These are phyloP conservation scores for Scortechinia acanthostroma DNA, from an alignment of 2,329 filamentous ascomycete species.

Conservation along the genomic window DNA sequence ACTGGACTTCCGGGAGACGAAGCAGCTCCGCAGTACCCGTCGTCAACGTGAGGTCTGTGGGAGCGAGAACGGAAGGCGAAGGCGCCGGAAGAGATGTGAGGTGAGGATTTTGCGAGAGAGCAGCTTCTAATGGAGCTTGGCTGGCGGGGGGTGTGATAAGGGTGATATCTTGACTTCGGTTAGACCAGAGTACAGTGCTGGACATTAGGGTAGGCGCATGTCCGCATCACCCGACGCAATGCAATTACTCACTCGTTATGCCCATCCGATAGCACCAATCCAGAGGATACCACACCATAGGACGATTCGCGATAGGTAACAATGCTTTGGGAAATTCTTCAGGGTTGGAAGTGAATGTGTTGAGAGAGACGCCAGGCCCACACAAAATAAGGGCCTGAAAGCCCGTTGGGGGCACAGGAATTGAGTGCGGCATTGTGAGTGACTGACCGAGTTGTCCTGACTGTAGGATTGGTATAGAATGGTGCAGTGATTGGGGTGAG, in stretches of 20 bases:
- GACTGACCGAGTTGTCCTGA: not conserved
- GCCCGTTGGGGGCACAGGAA: constrained; percentile 18
- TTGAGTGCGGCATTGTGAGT: not conserved
- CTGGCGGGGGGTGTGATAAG: constrained; percentile 34
- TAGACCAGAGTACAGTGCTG: not conserved
- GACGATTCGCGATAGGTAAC: constrained; percentile 36
- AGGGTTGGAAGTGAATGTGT: constrained; percentile 37
- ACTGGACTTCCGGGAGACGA: constrained; percentile 48
- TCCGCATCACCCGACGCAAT: constrained; percentile 2
- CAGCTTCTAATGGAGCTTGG: constrained; percentile 29
- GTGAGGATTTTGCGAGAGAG: constrained; percentile 36
- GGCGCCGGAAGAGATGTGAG: constrained; percentile 36
- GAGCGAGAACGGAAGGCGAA: constrained; percentile 39
- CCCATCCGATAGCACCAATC: constrained; percentile 38
- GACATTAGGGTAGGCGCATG: not conserved
- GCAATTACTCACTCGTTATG: constrained; percentile 26
- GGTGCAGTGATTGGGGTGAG: too few relatives aligned
- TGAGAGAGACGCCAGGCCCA: constrained; percentile 35
- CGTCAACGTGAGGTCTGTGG: constrained; percentile 42
- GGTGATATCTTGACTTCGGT: constrained; percentile 25
- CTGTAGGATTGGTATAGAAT: too few relatives aligned
- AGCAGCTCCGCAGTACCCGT: constrained; percentile 55
- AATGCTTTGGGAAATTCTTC: constrained; percentile 37
- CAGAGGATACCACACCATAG: constrained; percentile 37
- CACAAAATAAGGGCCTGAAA: constrained; percentile 38